Evolutionary conservation across 441 rosid species (phyloP).

Genomic region (Francoa sonchifolia): DNA sequence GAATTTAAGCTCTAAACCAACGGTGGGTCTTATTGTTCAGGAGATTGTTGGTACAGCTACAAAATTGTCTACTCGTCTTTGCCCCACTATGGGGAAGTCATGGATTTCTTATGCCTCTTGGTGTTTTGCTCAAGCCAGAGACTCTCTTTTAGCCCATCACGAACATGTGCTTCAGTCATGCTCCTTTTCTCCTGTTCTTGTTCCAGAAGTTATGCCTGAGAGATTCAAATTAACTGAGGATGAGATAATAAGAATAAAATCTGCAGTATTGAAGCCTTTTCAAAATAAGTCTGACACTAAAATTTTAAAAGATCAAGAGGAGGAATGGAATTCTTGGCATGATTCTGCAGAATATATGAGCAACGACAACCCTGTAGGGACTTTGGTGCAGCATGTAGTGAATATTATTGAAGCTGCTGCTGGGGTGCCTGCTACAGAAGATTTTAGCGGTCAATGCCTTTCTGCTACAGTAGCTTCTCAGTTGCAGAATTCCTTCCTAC

Average conservation of each 20-base stretch:
- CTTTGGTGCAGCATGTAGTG: conserved; percentile 43
- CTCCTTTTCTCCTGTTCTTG: conserved; percentile 54
- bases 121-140: conserved; percentile 83
- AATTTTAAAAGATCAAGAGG: conserved; percentile 21
- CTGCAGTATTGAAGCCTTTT: conserved; percentile 34
- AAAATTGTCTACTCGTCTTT: conserved; percentile 80
- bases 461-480: conserved; percentile 61
- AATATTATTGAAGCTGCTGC: conserved; percentile 69
- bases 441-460: conserved; percentile 40
- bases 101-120: conserved; percentile 97
- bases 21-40: conserved; percentile 34
- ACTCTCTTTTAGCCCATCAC: conserved; percentile 30
- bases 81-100: conserved; percentile 86
- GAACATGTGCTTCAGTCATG: conserved; percentile 35
- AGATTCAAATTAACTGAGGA: conserved; percentile 62
- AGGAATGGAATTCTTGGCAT: conserved; percentile 20
- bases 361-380: conserved; percentile 22
- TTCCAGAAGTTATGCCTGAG: conserved; percentile 51
- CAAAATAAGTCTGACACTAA: conserved; percentile 22
- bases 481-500: conserved; percentile 32
- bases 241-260: conserved; percentile 47
- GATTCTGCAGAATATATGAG: conserved; percentile 29
- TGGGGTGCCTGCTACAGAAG: conserved; percentile 66
- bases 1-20: conserved; percentile 26
- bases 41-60: conserved; percentile 70